These are phyloP conservation scores for Yamadazyma siamensis DNA, from an alignment of 1,139 yeast genomes.

Conservation along the genomic window DNA sequence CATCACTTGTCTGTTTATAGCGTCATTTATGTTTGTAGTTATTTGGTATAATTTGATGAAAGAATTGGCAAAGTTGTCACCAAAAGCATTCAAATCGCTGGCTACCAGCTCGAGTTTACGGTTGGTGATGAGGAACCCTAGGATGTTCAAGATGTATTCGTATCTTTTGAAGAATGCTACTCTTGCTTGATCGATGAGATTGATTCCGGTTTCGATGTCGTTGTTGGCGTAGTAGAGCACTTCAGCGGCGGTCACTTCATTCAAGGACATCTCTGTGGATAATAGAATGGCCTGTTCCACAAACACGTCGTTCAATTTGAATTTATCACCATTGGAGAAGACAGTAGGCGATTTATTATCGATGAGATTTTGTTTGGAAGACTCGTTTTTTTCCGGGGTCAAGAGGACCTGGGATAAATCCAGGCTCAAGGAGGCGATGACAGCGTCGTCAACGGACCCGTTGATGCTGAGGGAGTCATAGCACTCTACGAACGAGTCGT, in stretches of 20 bases:
- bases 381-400: constrained; percentile 51
- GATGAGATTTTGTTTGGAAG: constrained; percentile 48
- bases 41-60: constrained; percentile 57
- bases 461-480: constrained; percentile 32
- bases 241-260: constrained; percentile 37
- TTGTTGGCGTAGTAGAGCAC: constrained; percentile 37
- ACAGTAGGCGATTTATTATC: constrained; percentile 50
- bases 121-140: constrained; percentile 51
- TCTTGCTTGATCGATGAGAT: constrained; percentile 64
- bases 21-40: constrained; percentile 53
- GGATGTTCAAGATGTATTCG: constrained; percentile 67
- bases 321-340: constrained; percentile 55
- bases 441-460: constrained; percentile 24
- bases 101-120: constrained; percentile 25
- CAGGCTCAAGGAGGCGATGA: constrained; percentile 23
- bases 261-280: constrained; percentile 38
- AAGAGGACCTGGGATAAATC: constrained; percentile 51
- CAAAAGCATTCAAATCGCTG: constrained; percentile 19
- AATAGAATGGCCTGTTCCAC: constrained; percentile 58
- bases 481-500: constrained; percentile 30
- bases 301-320: constrained; percentile 60
- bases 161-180: constrained; percentile 68
- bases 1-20: constrained; percentile 61
- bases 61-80: constrained; percentile 45
- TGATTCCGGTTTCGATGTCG: constrained; percentile 46